A percentile compares a stretch with the other conserved stretches of the same genome.
Evolutionary conservation across 805 yeast species (phyloP).

Genomic region (Jamesozyma gamospora): DNA sequence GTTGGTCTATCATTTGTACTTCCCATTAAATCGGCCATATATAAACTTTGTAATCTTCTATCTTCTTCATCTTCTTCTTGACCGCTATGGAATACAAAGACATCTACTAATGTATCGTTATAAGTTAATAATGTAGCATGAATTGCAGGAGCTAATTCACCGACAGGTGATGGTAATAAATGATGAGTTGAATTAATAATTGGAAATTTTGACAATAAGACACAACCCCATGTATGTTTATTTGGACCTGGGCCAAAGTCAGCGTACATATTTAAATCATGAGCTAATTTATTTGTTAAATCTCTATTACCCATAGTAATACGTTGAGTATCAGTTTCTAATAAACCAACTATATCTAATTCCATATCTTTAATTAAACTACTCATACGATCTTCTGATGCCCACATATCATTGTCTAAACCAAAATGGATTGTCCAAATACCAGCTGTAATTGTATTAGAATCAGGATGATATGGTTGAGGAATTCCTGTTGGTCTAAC

Average conservation of each 20-base stretch:
- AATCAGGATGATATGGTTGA: constrained; percentile 54
- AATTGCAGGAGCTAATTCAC: constrained; percentile 96
- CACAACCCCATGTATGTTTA: constrained; percentile 97
- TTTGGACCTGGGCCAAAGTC: constrained; percentile 98
- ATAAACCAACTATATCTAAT: constrained; percentile 79
- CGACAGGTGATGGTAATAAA: constrained; percentile 90
- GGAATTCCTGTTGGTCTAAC: constrained; percentile 39
- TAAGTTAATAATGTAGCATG: constrained; percentile 91
- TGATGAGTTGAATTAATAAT: constrained; percentile 85
- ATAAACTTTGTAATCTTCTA: constrained; percentile 74
- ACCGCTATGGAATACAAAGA: constrained; percentile 95
- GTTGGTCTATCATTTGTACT: constrained; percentile 66
- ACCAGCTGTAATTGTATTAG: constrained; percentile 79
- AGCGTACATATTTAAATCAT: constrained; percentile 86
- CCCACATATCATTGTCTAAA: constrained; percentile 97
- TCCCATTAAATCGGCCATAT: constrained; percentile 71
- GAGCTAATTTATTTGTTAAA: constrained; percentile 81
- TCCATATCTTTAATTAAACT: constrained; percentile 77
- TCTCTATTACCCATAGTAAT: constrained; percentile 94
- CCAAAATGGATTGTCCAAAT: constrained; percentile 99
- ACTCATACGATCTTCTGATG: constrained; percentile 82
- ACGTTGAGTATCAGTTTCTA: constrained; percentile 90
- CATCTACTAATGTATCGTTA: constrained; percentile 68
- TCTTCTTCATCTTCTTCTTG: constrained; percentile 97
- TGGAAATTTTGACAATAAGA: constrained; percentile 87